Percentiles rank a stretch among this genome's conserved stretches.
These are phyloP conservation scores for Vitis hybrid DNA, from an alignment of 177 flowering plant species.

Conservation along the genomic window DNA sequence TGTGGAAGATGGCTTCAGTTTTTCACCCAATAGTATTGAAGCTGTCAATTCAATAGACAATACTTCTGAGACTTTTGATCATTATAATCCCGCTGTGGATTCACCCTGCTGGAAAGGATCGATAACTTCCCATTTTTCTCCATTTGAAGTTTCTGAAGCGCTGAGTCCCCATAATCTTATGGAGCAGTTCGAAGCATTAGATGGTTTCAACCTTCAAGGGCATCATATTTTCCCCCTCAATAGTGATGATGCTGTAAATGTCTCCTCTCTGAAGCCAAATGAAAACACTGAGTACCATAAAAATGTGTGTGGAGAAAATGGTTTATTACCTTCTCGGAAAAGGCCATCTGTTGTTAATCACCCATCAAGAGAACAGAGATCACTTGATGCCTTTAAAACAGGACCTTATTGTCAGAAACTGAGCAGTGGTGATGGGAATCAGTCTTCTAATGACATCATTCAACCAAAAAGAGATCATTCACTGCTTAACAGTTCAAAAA, in stretches of 20 bases:
- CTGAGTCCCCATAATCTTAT: conserved; percentile 16
- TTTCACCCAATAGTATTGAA: conserved; percentile 19
- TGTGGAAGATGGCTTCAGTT: conserved; percentile 14
- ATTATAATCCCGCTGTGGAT: conserved; percentile 54
- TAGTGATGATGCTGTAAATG: conserved; percentile 16
- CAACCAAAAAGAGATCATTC: conserved; percentile 17
- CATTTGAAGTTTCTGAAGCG: conserved; percentile 34
- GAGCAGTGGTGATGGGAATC: conserved; percentile 11
- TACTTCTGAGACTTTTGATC: conserved; percentile 43
- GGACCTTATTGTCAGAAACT: conserved; percentile 11
- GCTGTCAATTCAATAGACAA: conserved; percentile 27
- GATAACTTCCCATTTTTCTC: conserved; percentile 31
- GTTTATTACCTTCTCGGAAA: conserved; percentile 10
- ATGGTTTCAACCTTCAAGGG: conserved; percentile 21
- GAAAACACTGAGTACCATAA: conserved; percentile 9
- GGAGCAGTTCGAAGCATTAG: conserved; percentile 19
- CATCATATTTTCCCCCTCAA: conserved; percentile 21
- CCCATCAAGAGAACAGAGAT: conserved; percentile 5
- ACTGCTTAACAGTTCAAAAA: conserved; percentile 6
- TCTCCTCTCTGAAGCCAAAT: conserved; percentile 18
- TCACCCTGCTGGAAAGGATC: conserved; percentile 97
- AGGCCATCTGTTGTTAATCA: conserved; percentile 16
- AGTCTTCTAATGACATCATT: conserved; percentile 13
- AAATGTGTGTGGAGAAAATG: conserved; percentile 13
- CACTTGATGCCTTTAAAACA: conserved; percentile 14